These are phyloP conservation scores for Cucurbita moschata DNA, from an alignment of 306 rosid genomes.

Conservation along the genomic window DNA sequence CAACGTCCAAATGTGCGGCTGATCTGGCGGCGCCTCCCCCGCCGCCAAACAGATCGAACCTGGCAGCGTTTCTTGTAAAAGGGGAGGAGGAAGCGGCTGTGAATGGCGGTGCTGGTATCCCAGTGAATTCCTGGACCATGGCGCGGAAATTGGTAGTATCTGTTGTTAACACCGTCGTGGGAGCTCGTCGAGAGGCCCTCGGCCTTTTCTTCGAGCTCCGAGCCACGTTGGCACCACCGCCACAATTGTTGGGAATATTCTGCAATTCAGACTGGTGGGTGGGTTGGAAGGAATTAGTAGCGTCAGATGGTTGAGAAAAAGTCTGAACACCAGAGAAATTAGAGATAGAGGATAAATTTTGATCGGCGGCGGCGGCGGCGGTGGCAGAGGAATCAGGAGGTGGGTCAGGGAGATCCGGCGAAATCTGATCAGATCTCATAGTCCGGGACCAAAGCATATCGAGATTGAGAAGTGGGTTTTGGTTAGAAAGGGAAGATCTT, in stretches of 20 bases:
- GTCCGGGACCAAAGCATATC: slow-evolving; percentile 51
- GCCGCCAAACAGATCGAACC: slow-evolving; percentile 59
- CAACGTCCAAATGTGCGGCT: not conserved
- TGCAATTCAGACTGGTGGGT: not conserved
- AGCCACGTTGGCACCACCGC: not conserved
- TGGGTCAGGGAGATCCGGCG: slow-evolving; percentile 16
- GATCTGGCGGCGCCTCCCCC: slow-evolving; percentile 6
- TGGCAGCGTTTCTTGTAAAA: slow-evolving; percentile 35
- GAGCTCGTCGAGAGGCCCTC: slow-evolving; percentile 90
- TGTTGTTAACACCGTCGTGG: slow-evolving; percentile 80
- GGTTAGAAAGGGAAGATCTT: slow-evolving; percentile 14
- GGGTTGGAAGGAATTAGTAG: not conserved
- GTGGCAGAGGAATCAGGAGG: slow-evolving; percentile 5
- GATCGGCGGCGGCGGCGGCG: not conserved
- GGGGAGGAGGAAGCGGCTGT: slow-evolving; percentile 38
- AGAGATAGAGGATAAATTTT: slow-evolving; percentile 16
- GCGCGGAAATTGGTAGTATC: slow-evolving; percentile 92
- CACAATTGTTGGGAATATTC: not conserved
- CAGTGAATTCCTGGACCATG: slow-evolving; percentile 98
- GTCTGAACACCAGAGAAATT: not conserved
- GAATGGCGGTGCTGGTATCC: slow-evolving; percentile 90
- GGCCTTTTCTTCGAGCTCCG: slow-evolving; percentile 82
- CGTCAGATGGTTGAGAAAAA: not conserved
- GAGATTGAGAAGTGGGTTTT: slow-evolving; percentile 21
- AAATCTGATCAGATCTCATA: slow-evolving; percentile 17